Evolutionary conservation across 2,329 filamentous ascomycete species (phyloP).

Genomic region (Aspergillus sp.): DNA sequence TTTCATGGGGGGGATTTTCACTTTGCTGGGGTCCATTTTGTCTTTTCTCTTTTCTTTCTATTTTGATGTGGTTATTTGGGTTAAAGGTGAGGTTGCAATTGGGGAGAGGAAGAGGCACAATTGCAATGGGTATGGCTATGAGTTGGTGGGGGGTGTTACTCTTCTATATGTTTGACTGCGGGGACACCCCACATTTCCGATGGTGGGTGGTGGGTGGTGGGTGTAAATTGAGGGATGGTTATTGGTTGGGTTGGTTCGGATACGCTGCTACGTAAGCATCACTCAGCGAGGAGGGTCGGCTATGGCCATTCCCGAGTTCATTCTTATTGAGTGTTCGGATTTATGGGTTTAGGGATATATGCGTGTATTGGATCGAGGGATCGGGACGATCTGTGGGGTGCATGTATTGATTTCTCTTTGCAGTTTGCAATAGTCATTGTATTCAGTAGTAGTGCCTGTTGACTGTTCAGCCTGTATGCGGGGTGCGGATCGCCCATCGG

Average conservation of each 20-base stretch:
- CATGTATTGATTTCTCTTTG: no score
- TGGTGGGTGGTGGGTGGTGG: neutral
- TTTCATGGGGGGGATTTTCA: constrained; percentile 54
- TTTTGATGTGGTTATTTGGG: neutral
- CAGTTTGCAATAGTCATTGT: no score
- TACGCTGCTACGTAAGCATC: constrained; percentile 1
- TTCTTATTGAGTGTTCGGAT: no score
- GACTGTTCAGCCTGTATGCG: neutral
- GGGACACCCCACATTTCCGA: neutral
- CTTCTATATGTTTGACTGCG: no score
- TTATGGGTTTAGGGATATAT: no score
- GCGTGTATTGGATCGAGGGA: no score
- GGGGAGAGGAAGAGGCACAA: neutral
- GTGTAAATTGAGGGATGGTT: neutral
- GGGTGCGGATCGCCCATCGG: neutral
- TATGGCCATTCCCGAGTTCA: constrained; percentile 2
- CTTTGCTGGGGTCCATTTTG: constrained; percentile 45
- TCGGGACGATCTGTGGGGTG: neutral
- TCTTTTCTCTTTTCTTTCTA: neutral
- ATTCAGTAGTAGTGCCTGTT: no score
- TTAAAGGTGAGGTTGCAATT: no score
- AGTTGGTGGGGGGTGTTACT: no score
- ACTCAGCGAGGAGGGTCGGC: constrained; percentile 3
- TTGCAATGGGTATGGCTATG: no score
- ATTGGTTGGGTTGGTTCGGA: neutral